Percentiles rank a stretch among this genome's conserved stretches.
Conservation (phyloP, 352 stramenopile species). For the Pythium rhizo-oryzae region DNA sequence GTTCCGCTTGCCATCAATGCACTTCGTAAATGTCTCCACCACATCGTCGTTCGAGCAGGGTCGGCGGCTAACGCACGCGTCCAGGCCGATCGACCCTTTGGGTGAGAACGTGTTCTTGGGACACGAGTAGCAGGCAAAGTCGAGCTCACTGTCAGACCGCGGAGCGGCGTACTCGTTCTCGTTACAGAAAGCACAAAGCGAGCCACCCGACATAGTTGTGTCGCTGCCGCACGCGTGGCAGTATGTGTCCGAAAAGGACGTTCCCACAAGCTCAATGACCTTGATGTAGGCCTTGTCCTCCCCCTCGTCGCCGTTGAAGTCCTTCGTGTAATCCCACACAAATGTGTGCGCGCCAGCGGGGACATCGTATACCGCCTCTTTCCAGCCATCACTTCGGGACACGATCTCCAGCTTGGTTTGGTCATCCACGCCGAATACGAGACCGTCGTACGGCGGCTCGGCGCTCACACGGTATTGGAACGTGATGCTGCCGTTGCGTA, state of each 20-base stretch:
- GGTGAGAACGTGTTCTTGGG: conserved; percentile 60
- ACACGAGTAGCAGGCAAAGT: conserved; percentile 78
- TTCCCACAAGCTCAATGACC: conserved; percentile 84
- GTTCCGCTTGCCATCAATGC: conserved; percentile 53
- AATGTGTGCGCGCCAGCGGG: conserved; percentile 65
- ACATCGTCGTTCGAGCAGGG: conserved; percentile 68
- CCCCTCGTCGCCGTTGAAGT: conserved; percentile 69
- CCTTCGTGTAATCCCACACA: conserved; percentile 83
- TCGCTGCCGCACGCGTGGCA: conserved; percentile 78
- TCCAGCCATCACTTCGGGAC: conserved; percentile 72
- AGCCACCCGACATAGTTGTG: conserved; percentile 76
- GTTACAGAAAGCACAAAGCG: conserved; percentile 80
- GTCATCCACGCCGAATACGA: conserved; percentile 78
- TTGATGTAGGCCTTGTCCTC: conserved; percentile 74
- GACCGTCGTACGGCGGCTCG: conserved; percentile 72
- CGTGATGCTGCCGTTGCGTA: conserved; percentile 69
- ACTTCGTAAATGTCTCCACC: conserved; percentile 60
- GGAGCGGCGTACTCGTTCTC: conserved; percentile 74
- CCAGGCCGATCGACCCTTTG: conserved; percentile 73
- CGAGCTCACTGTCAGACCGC: conserved; percentile 71
- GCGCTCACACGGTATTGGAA: conserved; percentile 81
- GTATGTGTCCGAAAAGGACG: conserved; percentile 66
- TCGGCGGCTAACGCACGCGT: conserved; percentile 64
- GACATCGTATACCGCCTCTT: conserved; percentile 61
- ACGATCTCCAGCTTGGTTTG: conserved; percentile 50